A percentile compares a stretch with the other conserved stretches of the same genome.
phyloP scores from a whole-genome alignment of 192 early-diverging fungal genomes.

The Geranomyces michiganensis region DNA sequence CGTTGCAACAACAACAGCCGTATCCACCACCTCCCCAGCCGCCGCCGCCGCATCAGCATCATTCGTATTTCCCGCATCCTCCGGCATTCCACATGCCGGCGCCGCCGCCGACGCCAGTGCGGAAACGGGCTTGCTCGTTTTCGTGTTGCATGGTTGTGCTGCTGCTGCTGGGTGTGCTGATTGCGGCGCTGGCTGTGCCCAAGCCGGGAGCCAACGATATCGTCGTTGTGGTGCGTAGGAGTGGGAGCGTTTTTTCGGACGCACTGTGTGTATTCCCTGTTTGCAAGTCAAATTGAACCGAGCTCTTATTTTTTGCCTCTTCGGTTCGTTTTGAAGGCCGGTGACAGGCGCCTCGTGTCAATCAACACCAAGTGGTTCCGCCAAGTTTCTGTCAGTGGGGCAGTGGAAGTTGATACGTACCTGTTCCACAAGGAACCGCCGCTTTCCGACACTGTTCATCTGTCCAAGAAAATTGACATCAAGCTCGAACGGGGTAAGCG shows the following conservation, averaged over 20 bases:
- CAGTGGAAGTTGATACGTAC: conserved; percentile 26
- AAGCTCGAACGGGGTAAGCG: conserved; percentile 21
- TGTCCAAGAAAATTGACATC: conserved; percentile 20
- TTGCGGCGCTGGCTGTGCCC: conserved; percentile 20
- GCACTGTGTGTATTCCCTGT: no score
- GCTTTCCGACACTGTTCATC: conserved; percentile 4
- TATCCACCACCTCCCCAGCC: neutral
- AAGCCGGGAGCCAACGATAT: conserved; percentile 19
- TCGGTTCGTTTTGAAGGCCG: conserved; percentile 9
- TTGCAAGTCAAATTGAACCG: neutral
- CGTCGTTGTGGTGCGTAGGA: conserved; percentile 21
- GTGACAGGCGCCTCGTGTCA: conserved; percentile 20
- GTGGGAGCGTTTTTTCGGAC: neutral
- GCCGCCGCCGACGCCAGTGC: conserved; percentile 9
- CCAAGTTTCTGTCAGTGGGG: conserved; percentile 25
- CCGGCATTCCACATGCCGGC: conserved; percentile 1
- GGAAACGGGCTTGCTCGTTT: conserved; percentile 18
- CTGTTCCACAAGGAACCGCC: conserved; percentile 24
- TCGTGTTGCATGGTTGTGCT: conserved; percentile 28
- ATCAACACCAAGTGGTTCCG: conserved; percentile 24
- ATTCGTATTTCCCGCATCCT: neutral
- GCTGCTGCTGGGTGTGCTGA: conserved; percentile 16
- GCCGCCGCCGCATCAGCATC: neutral
- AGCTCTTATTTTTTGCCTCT: neutral
- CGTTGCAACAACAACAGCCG: conserved; percentile 12